These are phyloP conservation scores for Tinospora cordifolia DNA, from an alignment of 164 flowering plant species.

Conservation along the genomic window DNA sequence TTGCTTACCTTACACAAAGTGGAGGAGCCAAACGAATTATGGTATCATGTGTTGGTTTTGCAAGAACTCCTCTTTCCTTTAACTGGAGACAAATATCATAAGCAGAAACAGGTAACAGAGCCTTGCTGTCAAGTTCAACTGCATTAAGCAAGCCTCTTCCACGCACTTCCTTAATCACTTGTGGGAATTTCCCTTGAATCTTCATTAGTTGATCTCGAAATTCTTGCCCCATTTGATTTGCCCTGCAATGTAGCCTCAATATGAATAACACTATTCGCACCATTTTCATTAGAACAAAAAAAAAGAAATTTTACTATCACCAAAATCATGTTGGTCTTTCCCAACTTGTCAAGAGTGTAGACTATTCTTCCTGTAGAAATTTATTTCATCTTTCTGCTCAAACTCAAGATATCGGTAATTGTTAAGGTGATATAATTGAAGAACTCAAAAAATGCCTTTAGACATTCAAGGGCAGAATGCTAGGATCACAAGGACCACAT, in stretches of 20 bases:
- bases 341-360: background rate
- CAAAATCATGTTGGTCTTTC: background rate
- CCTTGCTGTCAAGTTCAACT: constrained; percentile 66
- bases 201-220: constrained; percentile 47
- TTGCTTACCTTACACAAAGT: constrained; percentile 64
- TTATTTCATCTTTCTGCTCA: background rate
- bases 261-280: background rate
- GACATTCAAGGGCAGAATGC: background rate
- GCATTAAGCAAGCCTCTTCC: constrained; percentile 94
- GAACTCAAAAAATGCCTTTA: background rate
- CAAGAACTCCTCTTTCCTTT: constrained; percentile 92
- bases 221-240: constrained; percentile 66
- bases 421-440: background rate
- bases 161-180: constrained; percentile 69
- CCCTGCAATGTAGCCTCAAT: constrained; percentile 33
- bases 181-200: constrained; percentile 60
- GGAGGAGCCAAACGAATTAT: constrained; percentile 95
- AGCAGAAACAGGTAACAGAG: constrained; percentile 61
- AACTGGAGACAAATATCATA: constrained; percentile 81
- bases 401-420: background rate
- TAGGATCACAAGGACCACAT: background rate
- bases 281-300: background rate
- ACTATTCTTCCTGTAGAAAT: background rate
- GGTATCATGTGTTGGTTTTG: constrained; percentile 89
- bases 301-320: background rate